Percentiles rank a stretch among this genome's conserved stretches.
Conservation (phyloP, 495 filamentous ascomycete genomes). For the Aspergillus asperescens region DNA sequence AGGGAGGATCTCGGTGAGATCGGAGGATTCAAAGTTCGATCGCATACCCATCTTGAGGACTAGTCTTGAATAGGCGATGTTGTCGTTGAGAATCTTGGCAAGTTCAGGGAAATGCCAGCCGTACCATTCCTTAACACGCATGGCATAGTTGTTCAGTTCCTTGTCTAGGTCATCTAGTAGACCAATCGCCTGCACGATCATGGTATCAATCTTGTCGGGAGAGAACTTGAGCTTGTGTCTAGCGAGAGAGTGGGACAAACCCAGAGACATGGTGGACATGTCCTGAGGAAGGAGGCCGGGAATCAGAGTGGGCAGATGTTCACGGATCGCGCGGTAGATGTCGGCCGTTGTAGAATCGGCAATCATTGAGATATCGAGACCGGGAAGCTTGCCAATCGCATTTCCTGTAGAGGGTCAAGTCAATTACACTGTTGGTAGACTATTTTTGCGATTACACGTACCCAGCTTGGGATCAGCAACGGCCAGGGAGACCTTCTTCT, state of each 20-base stretch:
- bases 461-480: conserved; percentile 93
- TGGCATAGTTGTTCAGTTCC: conserved; percentile 96
- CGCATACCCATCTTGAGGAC: conserved; percentile 87
- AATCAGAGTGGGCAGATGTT: conserved; percentile 83
- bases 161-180: conserved; percentile 96
- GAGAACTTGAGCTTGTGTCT: conserved; percentile 98
- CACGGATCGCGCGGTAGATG: conserved; percentile 87
- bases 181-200: conserved; percentile 96
- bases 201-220: conserved; percentile 97
- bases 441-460: conserved; percentile 30
- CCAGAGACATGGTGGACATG: conserved; percentile 86
- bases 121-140: conserved; percentile 99
- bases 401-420: conserved; percentile 46
- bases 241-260: conserved; percentile 95
- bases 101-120: conserved; percentile 99
- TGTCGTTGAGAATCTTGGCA: conserved; percentile 95
- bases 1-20: conserved; percentile 87
- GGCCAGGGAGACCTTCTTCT: conserved; percentile 93
- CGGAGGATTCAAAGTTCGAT: conserved; percentile 62
- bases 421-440: conserved; percentile 3
- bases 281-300: conserved; percentile 81
- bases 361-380: conserved; percentile 75
- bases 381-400: conserved; percentile 87
- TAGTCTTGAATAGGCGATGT: conserved; percentile 84
- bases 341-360: conserved; percentile 84